Percentiles rank a stretch among this genome's conserved stretches.
Evolutionary conservation across 768 basidiomycete species (phyloP).

Genomic region (Calocera viscosa): DNA sequence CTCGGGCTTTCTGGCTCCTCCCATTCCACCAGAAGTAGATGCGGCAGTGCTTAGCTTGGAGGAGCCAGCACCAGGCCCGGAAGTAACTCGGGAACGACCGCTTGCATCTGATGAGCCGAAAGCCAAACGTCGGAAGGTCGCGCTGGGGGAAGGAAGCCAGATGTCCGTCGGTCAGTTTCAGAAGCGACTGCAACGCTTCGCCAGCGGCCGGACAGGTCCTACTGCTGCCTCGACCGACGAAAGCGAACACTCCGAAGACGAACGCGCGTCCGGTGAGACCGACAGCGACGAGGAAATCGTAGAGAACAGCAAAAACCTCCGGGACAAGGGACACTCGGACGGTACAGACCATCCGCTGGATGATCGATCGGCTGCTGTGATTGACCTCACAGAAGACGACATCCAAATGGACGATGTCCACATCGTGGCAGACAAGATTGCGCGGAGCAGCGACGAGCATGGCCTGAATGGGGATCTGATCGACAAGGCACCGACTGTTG

Average conservation of each 20-base stretch:
- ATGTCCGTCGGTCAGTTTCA: neutral
- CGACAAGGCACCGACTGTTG: slow-evolving; percentile 18
- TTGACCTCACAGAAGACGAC: slow-evolving; percentile 13
- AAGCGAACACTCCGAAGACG: too few relatives aligned
- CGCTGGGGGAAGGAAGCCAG: neutral
- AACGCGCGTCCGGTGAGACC: too few relatives aligned
- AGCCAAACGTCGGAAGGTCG: neutral
- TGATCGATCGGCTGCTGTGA: neutral
- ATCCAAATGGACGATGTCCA: slow-evolving; percentile 15
- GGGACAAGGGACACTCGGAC: too few relatives aligned
- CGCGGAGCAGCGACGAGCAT: slow-evolving; percentile 16
- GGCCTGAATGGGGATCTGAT: neutral
- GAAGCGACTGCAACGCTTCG: neutral
- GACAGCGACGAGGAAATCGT: too few relatives aligned
- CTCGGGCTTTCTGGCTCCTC: neutral
- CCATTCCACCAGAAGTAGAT: too few relatives aligned
- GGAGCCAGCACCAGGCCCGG: neutral
- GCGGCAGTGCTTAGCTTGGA: too few relatives aligned
- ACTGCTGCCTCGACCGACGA: neutral
- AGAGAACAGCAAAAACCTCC: too few relatives aligned
- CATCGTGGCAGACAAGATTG: slow-evolving; percentile 17
- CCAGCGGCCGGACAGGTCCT: neutral
- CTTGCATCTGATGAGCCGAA: neutral
- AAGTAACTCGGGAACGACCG: neutral
- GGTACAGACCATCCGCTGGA: too few relatives aligned